Evolutionary conservation across 345 rosid species (phyloP), one percentile per base, ranked within the genome.

Genomic region (Bruguiera parviflora): DNA sequence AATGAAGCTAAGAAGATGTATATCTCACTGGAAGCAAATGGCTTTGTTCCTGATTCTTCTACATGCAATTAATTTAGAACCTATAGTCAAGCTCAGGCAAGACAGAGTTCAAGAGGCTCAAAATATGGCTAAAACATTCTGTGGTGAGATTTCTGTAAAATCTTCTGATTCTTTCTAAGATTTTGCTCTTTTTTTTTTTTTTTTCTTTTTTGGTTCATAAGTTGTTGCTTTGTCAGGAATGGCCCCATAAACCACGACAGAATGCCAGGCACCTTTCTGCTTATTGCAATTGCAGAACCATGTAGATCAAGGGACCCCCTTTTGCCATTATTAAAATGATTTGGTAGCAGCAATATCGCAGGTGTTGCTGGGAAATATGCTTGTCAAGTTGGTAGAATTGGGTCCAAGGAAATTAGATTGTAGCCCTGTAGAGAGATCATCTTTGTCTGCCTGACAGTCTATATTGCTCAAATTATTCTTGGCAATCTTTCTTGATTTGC

Each of bases 1-100:
- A 78, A 64, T 70, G 94, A 85, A 82, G 96, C 89, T 24, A 83
- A 83, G 80, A 70, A 86, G 78, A 74, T 85, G 73, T 78, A 84
- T 73, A 59, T 70, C 63, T 71, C 81, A 31, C 82, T 87, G 91
- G 91, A 90, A 78, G 78, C 67, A 37, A 87, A 84, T 72, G 87
- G 87, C 39, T 87, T 85, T 74, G 59, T 68, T 67, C 94, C 89
- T 16, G 89, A 82, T 83, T 82, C 92, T 33, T 80, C 78, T 77
- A 79, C 84, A 32, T 71, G 73, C 56, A 84, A 81, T 72, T 85
- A 65, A 69, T 85, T 63, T 71, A 75, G 75, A 83, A 79, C 47
- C 58, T 58, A 6, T 33, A 1, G 37, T 66, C 72, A 71, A 27
- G 68, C 10, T 71, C 32, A 63, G 59, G 72, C 74, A 75, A 58